phyloP scores from a whole-genome alignment of 1,284 basidiomycete genomes.

The Tylopilus sp. region DNA sequence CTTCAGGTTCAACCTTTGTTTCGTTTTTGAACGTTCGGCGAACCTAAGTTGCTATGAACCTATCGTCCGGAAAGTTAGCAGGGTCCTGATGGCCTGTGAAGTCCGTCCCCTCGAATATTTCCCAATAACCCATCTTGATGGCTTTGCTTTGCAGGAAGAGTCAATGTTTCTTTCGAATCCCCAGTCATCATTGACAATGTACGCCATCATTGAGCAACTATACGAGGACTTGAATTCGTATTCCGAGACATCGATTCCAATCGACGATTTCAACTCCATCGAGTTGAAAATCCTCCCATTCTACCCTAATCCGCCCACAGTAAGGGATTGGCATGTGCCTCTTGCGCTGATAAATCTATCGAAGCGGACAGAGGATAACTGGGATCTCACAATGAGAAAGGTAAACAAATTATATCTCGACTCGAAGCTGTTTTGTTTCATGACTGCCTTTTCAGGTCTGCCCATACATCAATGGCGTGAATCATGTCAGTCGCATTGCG shows the following conservation, averaged over 20 bases:
- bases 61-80: constrained; percentile 90
- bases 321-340: constrained; percentile 95
- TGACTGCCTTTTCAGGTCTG: constrained; percentile 52
- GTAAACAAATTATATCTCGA: constrained; percentile 37
- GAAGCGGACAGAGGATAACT: constrained; percentile 82
- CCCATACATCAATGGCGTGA: constrained; percentile 83
- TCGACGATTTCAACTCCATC: constrained; percentile 88
- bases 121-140: constrained; percentile 7
- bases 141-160: constrained; percentile 62
- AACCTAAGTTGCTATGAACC: constrained; percentile 95
- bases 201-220: constrained; percentile 90
- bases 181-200: constrained; percentile 67
- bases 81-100: constrained; percentile 85
- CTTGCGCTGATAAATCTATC: constrained; percentile 83
- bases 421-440: constrained; percentile 4
- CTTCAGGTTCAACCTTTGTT: constrained; percentile 95
- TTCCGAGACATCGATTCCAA: constrained; percentile 87
- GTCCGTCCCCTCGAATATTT: constrained; percentile 44
- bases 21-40: constrained; percentile 89
- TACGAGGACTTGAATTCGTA: constrained; percentile 98
- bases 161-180: constrained; percentile 82
- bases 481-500: constrained; percentile 89
- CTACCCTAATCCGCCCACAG: constrained; percentile 88
- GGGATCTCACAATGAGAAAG: constrained; percentile 94
- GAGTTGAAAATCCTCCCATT: constrained; percentile 96